Conservation (phyloP, 140 eudicot species). For the Cichorium intybus region DNA sequence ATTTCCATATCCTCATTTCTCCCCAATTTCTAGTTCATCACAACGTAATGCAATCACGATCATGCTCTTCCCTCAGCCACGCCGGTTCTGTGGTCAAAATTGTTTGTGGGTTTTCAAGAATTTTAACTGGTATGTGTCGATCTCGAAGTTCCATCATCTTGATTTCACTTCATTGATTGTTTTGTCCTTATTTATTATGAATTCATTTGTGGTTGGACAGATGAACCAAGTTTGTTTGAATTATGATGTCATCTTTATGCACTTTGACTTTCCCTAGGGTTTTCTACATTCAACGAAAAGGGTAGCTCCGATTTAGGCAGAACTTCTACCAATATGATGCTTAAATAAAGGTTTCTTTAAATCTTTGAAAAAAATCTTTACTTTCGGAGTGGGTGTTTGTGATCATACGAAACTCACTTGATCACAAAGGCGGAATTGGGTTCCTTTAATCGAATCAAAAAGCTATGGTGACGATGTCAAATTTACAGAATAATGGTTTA, state of each 20-base stretch:
- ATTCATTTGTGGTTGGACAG: conserved; percentile 32
- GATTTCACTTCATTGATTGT: background rate
- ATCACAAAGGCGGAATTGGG: conserved; percentile 4
- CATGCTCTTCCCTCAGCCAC: background rate
- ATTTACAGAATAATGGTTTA: conserved; percentile 27
- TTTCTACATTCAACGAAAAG: background rate
- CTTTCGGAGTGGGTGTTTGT: background rate
- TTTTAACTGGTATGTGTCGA: background rate
- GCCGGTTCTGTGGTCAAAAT: conserved; percentile 9
- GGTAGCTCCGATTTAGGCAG: conserved; percentile 41
- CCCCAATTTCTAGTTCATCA: background rate
- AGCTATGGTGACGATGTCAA: conserved; percentile 29
- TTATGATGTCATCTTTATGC: background rate
- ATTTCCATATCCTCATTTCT: background rate
- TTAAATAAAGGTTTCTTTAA: background rate
- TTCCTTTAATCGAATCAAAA: background rate
- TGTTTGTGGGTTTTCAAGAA: background rate
- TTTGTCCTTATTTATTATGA: background rate
- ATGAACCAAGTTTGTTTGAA: conserved; percentile 31
- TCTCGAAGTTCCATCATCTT: conserved; percentile 11
- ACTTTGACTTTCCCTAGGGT: conserved; percentile 26
- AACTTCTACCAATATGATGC: conserved; percentile 17
- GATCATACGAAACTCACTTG: background rate
- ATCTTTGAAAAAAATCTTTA: background rate
- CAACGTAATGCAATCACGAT: background rate